Percentiles rank a stretch among this genome's conserved stretches.
Evolutionary conservation across 495 filamentous ascomycete species (phyloP).

Genomic region (Penicillium riverlandense): DNA sequence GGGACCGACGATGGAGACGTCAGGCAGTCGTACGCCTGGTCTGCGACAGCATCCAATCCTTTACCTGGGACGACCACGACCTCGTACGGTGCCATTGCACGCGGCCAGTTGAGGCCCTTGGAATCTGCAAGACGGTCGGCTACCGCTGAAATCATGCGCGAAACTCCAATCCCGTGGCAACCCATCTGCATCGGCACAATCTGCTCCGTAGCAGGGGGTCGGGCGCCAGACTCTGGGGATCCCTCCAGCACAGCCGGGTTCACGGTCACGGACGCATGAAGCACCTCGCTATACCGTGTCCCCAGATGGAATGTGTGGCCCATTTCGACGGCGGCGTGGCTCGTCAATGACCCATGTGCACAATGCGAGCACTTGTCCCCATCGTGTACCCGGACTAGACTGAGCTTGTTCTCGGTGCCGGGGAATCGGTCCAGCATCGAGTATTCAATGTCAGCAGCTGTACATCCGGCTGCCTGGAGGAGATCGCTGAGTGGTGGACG

Average conservation of each 20-base stretch:
- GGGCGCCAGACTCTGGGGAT: constrained; percentile 2
- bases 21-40: constrained; percentile 55
- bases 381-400: constrained; percentile 54
- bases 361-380: constrained; percentile 73
- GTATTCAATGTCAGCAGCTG: constrained; percentile 28
- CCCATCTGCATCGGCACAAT: constrained; percentile 76
- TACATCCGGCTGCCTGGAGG: constrained; percentile 20
- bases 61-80: constrained; percentile 58
- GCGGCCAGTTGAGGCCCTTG: constrained; percentile 83
- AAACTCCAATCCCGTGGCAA: constrained; percentile 92
- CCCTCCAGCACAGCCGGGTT: constrained; percentile 20
- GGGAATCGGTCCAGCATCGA: constrained; percentile 37
- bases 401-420: constrained; percentile 31
- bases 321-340: constrained; percentile 74
- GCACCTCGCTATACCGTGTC: constrained; percentile 72
- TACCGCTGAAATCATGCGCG: constrained; percentile 80
- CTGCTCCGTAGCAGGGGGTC: constrained; percentile 15
- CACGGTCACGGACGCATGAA: constrained; percentile 53
- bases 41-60: constrained; percentile 38
- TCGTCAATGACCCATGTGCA: constrained; percentile 49
- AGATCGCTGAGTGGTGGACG: constrained; percentile 38
- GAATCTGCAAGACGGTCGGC: constrained; percentile 65
- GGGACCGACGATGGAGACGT: constrained; percentile 8
- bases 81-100: constrained; percentile 79
- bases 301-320: constrained; percentile 95